Evolutionary conservation across 148 eudicot genomes (phyloP).

Genomic region (Rhododendron griersonianum): DNA sequence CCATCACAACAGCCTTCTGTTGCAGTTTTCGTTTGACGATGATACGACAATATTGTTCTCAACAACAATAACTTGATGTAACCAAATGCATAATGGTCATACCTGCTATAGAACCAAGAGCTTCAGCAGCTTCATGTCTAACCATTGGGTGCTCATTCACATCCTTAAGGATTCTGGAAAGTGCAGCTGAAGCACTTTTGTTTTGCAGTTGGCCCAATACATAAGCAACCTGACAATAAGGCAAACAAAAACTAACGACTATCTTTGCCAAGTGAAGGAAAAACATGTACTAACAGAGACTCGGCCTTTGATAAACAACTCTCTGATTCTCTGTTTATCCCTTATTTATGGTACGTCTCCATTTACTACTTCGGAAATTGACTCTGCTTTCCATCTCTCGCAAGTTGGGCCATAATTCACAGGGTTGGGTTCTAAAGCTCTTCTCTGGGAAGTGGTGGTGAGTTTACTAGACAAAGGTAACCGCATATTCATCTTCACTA

Average conservation of each 20-base stretch:
- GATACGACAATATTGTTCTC: neutral
- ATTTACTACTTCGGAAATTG: neutral
- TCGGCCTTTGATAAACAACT: neutral
- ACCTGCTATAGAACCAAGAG: slow-evolving; percentile 98
- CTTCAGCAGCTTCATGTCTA: slow-evolving; percentile 98
- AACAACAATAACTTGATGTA: neutral
- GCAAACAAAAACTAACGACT: neutral
- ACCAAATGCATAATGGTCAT: neutral
- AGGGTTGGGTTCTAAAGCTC: neutral
- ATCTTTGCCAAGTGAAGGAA: neutral
- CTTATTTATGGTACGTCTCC: neutral
- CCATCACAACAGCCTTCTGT: neutral
- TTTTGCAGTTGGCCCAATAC: slow-evolving; percentile 96
- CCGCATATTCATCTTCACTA: neutral
- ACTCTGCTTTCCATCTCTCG: neutral
- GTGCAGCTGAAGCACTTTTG: slow-evolving; percentile 73
- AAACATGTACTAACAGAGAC: neutral
- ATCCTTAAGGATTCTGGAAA: slow-evolving; percentile 62
- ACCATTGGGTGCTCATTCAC: slow-evolving; percentile 92
- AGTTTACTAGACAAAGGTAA: neutral
- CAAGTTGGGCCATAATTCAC: neutral
- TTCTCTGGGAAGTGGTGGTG: neutral
- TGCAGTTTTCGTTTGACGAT: neutral
- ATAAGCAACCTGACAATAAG: slow-evolving; percentile 72
- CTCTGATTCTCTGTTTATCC: too few relatives aligned